A percentile compares a stretch with the other conserved stretches of the same genome.
phyloP scores from a whole-genome alignment of 2,329 filamentous ascomycete species.

The Ophiostoma sp. region DNA sequence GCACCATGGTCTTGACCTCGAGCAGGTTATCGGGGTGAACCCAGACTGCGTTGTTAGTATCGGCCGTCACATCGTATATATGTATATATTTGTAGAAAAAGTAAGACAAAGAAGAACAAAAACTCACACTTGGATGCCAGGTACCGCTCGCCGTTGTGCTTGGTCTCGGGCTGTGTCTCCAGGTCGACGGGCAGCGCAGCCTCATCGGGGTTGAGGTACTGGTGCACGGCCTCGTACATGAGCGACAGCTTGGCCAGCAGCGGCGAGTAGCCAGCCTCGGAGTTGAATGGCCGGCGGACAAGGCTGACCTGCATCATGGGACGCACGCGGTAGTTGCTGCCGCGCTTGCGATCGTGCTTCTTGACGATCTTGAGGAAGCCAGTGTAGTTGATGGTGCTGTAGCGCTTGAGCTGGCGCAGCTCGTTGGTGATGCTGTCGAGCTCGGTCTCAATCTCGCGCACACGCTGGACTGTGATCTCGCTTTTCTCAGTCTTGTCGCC shows the following conservation, averaged over 20 bases:
- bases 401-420: constrained; percentile 88
- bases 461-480: constrained; percentile 46
- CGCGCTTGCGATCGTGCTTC: constrained; percentile 95
- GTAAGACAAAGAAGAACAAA: not conserved
- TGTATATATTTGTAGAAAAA: not conserved
- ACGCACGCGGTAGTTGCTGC: constrained; percentile 77
- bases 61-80: not conserved
- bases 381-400: constrained; percentile 94
- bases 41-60: constrained; percentile 54
- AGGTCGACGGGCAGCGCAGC: constrained; percentile 41
- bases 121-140: constrained; percentile 77
- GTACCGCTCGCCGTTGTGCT: constrained; percentile 64
- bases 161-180: constrained; percentile 49
- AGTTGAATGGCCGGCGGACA: constrained; percentile 87
- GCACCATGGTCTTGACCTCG: constrained; percentile 93
- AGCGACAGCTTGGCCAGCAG: constrained; percentile 85
- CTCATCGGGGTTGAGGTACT: constrained; percentile 61
- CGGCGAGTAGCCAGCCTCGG: constrained; percentile 80
- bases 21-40: constrained; percentile 91
- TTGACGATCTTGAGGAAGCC: constrained; percentile 97
- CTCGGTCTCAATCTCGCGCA: constrained; percentile 70
- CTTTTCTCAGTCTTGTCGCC: constrained; percentile 38
- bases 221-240: constrained; percentile 91
- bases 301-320: constrained; percentile 88
- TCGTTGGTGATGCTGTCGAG: constrained; percentile 85